Percentiles rank a stretch among this genome's conserved stretches.
phyloP scores from a whole-genome alignment of 257 asterid genomes.

The Petunia secreta region DNA sequence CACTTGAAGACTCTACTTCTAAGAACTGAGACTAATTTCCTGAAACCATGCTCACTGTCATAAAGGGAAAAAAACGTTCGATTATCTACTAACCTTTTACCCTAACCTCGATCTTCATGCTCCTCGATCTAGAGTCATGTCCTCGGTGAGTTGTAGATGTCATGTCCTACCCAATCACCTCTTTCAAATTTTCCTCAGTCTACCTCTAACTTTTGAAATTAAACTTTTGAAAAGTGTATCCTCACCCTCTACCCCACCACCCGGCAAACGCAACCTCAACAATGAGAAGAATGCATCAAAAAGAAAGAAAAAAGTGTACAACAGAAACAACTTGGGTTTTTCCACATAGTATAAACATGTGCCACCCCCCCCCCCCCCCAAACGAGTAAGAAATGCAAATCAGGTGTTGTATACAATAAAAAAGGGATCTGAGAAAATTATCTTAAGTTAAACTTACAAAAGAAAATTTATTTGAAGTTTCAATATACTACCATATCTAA shows the following conservation, averaged over 20 bases:
- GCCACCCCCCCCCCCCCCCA: neutral
- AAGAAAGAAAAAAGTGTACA: neutral
- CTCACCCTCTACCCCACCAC: neutral
- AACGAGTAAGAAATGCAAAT: neutral
- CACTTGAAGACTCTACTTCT: too few relatives aligned
- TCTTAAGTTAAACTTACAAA: neutral
- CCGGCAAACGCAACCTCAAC: neutral
- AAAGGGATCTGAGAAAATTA: neutral
- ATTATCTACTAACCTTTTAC: too few relatives aligned
- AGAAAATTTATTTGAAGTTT: neutral
- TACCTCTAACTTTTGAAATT: neutral
- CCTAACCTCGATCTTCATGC: too few relatives aligned
- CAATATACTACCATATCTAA: neutral
- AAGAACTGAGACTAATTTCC: too few relatives aligned
- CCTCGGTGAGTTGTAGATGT: too few relatives aligned
- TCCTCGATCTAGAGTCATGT: too few relatives aligned
- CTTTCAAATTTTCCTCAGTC: too few relatives aligned
- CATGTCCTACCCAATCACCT: too few relatives aligned
- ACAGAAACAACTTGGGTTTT: neutral
- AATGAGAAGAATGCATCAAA: constrained; percentile 15
- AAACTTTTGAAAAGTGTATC: constrained; percentile 16
- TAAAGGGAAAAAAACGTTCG: too few relatives aligned
- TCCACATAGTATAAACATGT: neutral
- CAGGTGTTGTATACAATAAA: neutral
- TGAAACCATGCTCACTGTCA: too few relatives aligned